Evolutionary conservation across 2,329 filamentous ascomycete genomes (phyloP).

Genomic region (Ascomycota sp.): DNA sequence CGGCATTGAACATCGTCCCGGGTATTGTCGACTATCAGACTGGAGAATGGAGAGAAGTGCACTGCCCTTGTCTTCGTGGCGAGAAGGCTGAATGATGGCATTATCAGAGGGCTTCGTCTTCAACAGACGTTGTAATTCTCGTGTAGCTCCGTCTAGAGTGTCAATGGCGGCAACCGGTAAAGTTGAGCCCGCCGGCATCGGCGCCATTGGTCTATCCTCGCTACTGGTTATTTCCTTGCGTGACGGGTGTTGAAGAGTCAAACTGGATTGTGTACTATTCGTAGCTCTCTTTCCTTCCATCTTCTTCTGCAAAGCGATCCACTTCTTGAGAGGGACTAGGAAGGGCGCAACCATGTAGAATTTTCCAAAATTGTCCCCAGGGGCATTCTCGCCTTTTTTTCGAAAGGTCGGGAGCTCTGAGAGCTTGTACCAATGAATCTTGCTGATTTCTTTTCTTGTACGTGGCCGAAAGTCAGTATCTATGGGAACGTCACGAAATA

Average conservation of each 20-base stretch:
- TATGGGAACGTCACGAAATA: conserved; percentile 75
- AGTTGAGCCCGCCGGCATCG: no score
- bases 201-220: no score
- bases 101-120: conserved; percentile 33
- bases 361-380: conserved; percentile 49
- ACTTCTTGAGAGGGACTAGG: conserved; percentile 64
- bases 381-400: conserved; percentile 34
- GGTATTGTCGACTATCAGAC: conserved; percentile 8
- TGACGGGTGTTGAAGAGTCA: conserved; percentile 16
- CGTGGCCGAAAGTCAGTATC: conserved; percentile 75
- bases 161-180: conserved; percentile 20
- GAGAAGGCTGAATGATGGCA: conserved; percentile 21
- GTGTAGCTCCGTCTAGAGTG: conserved; percentile 28
- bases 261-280: conserved; percentile 18
- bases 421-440: conserved; percentile 85
- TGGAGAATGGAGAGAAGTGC: conserved; percentile 34
- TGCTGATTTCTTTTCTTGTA: conserved; percentile 93
- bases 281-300: conserved; percentile 33
- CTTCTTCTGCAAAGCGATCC: conserved; percentile 72
- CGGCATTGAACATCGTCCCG: no score
- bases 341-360: conserved; percentile 99
- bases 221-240: conserved; percentile 37
- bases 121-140: conserved; percentile 32
- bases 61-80: conserved; percentile 24
- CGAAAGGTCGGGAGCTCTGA: conserved; percentile 70